Base-by-base conservation (phyloP, 306 rosid species). In the Albizia julibrissin region DNA sequence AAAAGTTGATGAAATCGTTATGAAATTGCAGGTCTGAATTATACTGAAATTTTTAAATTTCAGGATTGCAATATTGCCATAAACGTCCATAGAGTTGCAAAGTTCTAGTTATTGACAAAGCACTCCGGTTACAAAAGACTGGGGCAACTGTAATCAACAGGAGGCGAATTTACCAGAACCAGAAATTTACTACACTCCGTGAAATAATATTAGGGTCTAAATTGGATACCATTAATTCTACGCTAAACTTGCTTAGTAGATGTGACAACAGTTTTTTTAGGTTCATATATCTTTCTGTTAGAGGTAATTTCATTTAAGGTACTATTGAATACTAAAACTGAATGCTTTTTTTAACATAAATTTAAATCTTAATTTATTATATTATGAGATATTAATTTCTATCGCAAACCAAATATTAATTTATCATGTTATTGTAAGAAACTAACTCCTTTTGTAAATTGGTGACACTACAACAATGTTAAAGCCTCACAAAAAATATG, bases 401-500 rank as follows among this genome's bases (percentile, higher is more conserved):
- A n/a, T n/a, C n/a, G n/a, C n/a, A n/a, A n/a, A n/a, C n/a, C n/a
- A n/a, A n/a, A n/a, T n/a, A n/a, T n/a, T n/a, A n/a, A n/a, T n/a
- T n/a, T n/a, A n/a, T n/a, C n/a, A n/a, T n/a, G n/a, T n/a, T n/a
- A n/a, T n/a, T n/a, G n/a, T n/a, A n/a, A n/a, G n/a, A n/a, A n/a
- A n/a, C n/a, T n/a, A n/a, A n/a, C n/a, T n/a, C n/a, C n/a, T n/a
- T n/a, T n/a, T n/a, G n/a, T n/a, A n/a, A n/a, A n/a, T n/a, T n/a
- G n/a, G n/a, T n/a, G n/a, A n/a, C n/a, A n/a, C n/a, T n/a, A n/a
- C n/a, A n/a, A n/a, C 6, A 9, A 0, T 2, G 10, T 84, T 21
- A 84, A 59, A 94, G 59, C 79, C 97, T 85, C 0, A 92, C 61
- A 84, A 94, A 92, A 81, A 94, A 94, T 6, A 94, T 76, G 71